Conservation (phyloP, 768 basidiomycete genomes). For the Tylopilus plumbeoviolaceoides region DNA sequence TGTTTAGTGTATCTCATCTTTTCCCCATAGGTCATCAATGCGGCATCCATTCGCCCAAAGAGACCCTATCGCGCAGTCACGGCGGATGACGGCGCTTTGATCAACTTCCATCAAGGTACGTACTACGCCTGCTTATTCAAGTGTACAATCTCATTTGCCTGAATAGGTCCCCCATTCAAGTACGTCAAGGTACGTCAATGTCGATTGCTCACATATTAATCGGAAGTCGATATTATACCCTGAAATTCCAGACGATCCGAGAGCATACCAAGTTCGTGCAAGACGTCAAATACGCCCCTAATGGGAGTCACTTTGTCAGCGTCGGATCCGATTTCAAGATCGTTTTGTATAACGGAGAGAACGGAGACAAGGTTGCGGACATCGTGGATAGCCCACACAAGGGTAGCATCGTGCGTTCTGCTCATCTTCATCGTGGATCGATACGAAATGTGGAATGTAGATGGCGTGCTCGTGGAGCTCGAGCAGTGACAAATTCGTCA, state of each 20-base stretch:
- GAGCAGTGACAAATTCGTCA: conserved; percentile 68
- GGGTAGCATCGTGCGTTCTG: conserved; percentile 63
- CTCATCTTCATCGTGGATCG: not conserved
- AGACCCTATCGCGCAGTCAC: conserved; percentile 91
- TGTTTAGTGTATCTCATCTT: not conserved
- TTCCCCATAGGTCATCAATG: conserved; percentile 64
- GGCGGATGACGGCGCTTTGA: conserved; percentile 75
- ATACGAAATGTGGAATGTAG: conserved; percentile 30
- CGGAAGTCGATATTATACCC: not conserved
- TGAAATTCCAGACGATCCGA: conserved; percentile 60
- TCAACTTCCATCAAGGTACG: conserved; percentile 79
- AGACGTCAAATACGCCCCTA: conserved; percentile 78
- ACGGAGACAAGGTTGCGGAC: conserved; percentile 72
- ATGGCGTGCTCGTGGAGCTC: conserved; percentile 79
- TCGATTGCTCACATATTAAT: not conserved
- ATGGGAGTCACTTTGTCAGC: conserved; percentile 80
- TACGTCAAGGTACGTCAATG: conserved; percentile 62
- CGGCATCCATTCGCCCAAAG: conserved; percentile 83
- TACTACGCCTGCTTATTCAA: not conserved
- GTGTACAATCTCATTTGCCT: not conserved
- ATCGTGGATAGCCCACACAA: conserved; percentile 65
- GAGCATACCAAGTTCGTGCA: conserved; percentile 92
- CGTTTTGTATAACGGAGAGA: conserved; percentile 88
- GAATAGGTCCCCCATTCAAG: conserved; percentile 77
- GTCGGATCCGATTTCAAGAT: conserved; percentile 86